A percentile compares a stretch with the other conserved stretches of the same genome.
Conservation (phyloP, 352 stramenopile genomes). For the Phytopythium cucurbitacearum region DNA sequence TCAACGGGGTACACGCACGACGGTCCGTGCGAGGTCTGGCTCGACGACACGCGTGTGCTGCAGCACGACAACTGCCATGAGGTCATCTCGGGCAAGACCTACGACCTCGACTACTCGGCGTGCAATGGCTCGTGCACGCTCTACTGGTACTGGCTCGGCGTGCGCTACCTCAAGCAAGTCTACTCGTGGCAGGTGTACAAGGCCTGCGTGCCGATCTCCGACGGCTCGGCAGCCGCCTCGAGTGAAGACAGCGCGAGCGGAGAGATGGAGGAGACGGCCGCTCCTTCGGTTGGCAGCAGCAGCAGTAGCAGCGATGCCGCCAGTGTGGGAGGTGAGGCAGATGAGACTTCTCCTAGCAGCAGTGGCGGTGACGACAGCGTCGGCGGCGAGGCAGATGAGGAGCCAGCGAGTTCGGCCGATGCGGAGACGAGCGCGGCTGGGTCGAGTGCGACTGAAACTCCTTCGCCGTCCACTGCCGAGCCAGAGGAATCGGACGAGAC, state of each 20-base stretch:
- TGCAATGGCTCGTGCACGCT: slow-evolving; percentile 32
- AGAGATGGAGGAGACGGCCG: not conserved
- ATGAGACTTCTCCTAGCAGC: no score
- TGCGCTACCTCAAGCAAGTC: slow-evolving; percentile 37
- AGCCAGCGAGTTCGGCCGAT: no score
- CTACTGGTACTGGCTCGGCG: slow-evolving; percentile 37
- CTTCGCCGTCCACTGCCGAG: no score
- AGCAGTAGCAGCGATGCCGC: no score
- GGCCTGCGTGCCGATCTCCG: slow-evolving; percentile 27
- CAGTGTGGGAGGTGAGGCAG: no score
- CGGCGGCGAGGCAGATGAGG: no score
- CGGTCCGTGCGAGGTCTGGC: slow-evolving; percentile 39
- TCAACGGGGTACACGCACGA: slow-evolving; percentile 49
- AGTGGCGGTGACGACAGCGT: no score
- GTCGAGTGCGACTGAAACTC: no score
- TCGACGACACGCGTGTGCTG: slow-evolving; percentile 31
- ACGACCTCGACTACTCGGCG: slow-evolving; percentile 33
- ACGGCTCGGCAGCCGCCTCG: slow-evolving; percentile 13
- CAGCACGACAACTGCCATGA: slow-evolving; percentile 31
- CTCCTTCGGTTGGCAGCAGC: not conserved
- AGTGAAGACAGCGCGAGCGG: slow-evolving; percentile 15
- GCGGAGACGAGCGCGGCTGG: no score
- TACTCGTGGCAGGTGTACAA: slow-evolving; percentile 67
- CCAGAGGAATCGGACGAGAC: no score
- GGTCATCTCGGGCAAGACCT: slow-evolving; percentile 27